phyloP scores from a whole-genome alignment of 2,329 filamentous ascomycete species.

The Cordyceps sp. region DNA sequence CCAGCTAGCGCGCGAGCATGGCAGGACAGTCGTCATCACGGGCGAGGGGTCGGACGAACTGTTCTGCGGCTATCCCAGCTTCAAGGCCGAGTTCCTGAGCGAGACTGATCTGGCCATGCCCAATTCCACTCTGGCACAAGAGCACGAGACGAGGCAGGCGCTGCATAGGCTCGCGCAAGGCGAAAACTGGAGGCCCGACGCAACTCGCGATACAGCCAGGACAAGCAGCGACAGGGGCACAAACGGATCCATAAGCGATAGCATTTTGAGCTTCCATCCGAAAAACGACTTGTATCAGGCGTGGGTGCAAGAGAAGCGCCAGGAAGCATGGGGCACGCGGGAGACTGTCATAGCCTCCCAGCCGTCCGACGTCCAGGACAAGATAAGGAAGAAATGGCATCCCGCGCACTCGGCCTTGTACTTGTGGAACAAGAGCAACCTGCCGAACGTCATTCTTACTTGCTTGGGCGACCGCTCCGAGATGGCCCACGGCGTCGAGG shows the following conservation, averaged over 20 bases:
- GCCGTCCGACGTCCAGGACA: background rate
- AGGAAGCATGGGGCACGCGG: background rate
- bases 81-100: conserved; percentile 27
- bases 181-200: background rate
- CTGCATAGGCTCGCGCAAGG: background rate
- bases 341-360: background rate
- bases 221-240: background rate
- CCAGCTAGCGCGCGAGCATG: conserved; percentile 22
- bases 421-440: conserved; percentile 2
- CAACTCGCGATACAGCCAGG: background rate
- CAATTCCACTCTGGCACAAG: conserved; percentile 6
- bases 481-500: conserved; percentile 20
- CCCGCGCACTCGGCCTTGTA: conserved; percentile 2
- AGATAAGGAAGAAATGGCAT: conserved; percentile 3
- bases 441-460: conserved; percentile 12
- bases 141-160: conserved; percentile 1
- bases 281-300: background rate
- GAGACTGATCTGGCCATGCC: conserved; percentile 26
- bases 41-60: conserved; percentile 36
- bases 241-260: background rate
- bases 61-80: conserved; percentile 33
- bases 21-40: conserved; percentile 36
- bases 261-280: background rate
- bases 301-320: background rate
- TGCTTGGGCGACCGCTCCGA: conserved; percentile 17